Evolutionary conservation across 179 eudicot species (phyloP).

Genomic region (Beta macrorhiza): DNA sequence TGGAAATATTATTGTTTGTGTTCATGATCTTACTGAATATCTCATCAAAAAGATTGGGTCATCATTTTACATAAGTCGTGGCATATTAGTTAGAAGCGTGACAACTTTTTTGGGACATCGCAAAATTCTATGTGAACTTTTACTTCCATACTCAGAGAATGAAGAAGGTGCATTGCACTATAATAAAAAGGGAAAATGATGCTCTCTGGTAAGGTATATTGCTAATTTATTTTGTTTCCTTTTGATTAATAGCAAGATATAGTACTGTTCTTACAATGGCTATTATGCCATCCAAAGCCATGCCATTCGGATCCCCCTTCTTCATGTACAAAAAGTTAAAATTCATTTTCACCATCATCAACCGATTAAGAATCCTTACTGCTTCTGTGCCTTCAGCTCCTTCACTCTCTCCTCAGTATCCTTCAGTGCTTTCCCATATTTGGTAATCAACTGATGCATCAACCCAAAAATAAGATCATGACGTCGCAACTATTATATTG

Average conservation of each 20-base stretch:
- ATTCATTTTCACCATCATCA: conserved; percentile 33
- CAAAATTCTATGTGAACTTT: too few relatives aligned
- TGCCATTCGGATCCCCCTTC: neutral
- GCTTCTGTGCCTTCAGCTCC: conserved; percentile 69
- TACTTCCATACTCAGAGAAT: too few relatives aligned
- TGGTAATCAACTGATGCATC: conserved; percentile 60
- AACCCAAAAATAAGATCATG: neutral
- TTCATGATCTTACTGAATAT: too few relatives aligned
- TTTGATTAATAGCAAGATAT: neutral
- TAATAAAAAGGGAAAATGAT: neutral
- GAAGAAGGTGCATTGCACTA: neutral
- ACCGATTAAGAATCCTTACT: conserved; percentile 38
- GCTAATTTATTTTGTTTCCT: neutral
- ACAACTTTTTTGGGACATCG: neutral
- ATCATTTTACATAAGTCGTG: too few relatives aligned
- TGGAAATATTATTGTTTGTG: too few relatives aligned
- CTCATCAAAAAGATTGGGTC: too few relatives aligned
- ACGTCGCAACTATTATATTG: neutral
- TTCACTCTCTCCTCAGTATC: conserved; percentile 79
- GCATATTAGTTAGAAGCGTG: too few relatives aligned
- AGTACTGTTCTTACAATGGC: conserved; percentile 14
- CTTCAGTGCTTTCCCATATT: conserved; percentile 71
- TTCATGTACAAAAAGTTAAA: neutral
- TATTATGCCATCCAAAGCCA: neutral
- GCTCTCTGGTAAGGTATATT: neutral